Conservation (phyloP, 164 flowering plant genomes). For the Amborella trichopoda region DNA sequence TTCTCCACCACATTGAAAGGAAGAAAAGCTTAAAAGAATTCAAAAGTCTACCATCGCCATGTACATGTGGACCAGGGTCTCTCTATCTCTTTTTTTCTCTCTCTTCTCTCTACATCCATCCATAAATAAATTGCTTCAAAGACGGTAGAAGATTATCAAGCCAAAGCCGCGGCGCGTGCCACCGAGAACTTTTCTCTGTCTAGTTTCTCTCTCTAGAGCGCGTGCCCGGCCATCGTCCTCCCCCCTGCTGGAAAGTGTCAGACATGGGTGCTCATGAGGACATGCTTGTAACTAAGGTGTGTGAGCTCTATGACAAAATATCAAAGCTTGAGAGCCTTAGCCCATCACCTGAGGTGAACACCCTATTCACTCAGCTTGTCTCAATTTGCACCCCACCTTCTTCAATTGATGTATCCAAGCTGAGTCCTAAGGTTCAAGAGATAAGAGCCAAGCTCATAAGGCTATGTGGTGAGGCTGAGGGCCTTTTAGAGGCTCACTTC, state of each 20-base stretch:
- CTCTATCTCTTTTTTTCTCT: constrained; percentile 1
- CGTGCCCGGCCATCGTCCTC: too few relatives aligned
- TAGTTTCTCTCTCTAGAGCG: too few relatives aligned
- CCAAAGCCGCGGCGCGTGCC: too few relatives aligned
- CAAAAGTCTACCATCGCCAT: too few relatives aligned
- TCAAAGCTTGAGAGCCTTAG: constrained; percentile 59
- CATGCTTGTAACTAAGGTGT: constrained; percentile 34
- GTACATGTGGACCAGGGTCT: too few relatives aligned
- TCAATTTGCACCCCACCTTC: constrained; percentile 66
- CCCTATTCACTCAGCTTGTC: constrained; percentile 71
- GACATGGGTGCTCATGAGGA: constrained; percentile 74
- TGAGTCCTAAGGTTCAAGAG: constrained; percentile 33
- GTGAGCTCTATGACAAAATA: constrained; percentile 54
- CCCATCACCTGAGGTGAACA: constrained; percentile 78
- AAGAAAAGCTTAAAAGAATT: too few relatives aligned
- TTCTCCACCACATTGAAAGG: too few relatives aligned
- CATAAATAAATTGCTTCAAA: too few relatives aligned
- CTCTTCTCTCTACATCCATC: too few relatives aligned
- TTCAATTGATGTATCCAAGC: constrained; percentile 53
- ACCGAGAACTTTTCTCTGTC: too few relatives aligned
- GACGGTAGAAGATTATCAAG: too few relatives aligned
- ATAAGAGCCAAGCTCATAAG: constrained; percentile 52
- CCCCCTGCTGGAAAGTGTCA: constrained; percentile 45
- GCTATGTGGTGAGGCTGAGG: constrained; percentile 83
- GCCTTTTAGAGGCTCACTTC: constrained; percentile 65